Evolutionary conservation across 768 basidiomycete species (phyloP), one percentile per base, ranked within the genome.

Genomic region (Pisolithus albus): DNA sequence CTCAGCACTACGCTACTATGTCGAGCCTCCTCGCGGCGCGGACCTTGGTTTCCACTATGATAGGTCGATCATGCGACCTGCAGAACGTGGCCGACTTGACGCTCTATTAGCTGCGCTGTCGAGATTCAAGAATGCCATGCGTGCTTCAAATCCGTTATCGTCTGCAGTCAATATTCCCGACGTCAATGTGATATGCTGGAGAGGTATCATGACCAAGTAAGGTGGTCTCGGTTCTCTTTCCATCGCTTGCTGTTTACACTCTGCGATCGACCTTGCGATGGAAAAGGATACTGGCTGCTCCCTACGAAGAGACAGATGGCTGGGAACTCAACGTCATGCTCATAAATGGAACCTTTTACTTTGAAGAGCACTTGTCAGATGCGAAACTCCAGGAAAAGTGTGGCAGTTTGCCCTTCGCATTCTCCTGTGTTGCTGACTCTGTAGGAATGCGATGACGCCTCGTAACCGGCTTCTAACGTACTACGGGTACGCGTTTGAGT

Each of bases 401-500:
- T 59, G 81, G 11, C 9, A 57, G 7, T 52, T 10, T 6, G 19
- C 32, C 21, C 34, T 13, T n/a, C 46, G 39, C 32, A 5, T 34
- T 46, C n/a, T 24, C 39, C 26, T 46, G 15, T 53, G 19, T 52
- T 40, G 57, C 24, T 43, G 13, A 19, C 46, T 46, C 37, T 39
- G 7, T 32, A 92, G 91, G 61, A 79, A 86, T 49, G 71, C 84
- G 52, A 75, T 85, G 69, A 69, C 77, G n/a, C 77, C 80, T 10
- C 77, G 77, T 11, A 84, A 86, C 28, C 79, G 78, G 1, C 69
- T 76, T 23, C 80, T 83, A 61, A 76, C 77, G 8, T 94, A 94
- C 65, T 89, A 84, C 64, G 92, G 90, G 16, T 93, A 93, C 65
- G 79, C 90, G 0, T 94, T 94, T 57, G 92, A 94, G 64, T 87